Base-by-base conservation (phyloP, 2,329 filamentous ascomycete genomes). In the Trichoderma atroviride region DNA sequence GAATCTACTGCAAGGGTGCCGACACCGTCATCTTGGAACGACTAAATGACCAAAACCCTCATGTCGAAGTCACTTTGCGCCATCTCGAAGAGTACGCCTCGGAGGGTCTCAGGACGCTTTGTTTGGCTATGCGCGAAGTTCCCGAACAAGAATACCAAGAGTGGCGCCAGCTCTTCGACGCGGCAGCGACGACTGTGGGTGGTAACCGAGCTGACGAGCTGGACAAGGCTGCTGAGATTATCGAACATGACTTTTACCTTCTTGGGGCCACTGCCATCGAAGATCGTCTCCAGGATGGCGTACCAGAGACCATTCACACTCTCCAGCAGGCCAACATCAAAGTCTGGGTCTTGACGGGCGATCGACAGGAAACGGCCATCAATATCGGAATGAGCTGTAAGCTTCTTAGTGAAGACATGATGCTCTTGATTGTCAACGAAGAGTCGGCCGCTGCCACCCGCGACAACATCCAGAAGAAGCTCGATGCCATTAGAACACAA, bases 341-440 rank as follows among this genome's bases (percentile, higher is more conserved):
- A 82, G 91, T 99, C 68, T 99, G 96, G 96, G 96, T 99, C 24
- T 81, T 99, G 79, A 99, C 96, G 50, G 96, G 96, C 75, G 96
- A 99, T 83, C 89, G 96, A 75, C 96, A 99, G 81, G 96, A 99
- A 81, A 99, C 96, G 33, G 96, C 96, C 69, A 99, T 99, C 87
- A 99, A 99, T 79, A 99, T 99, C 74, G 96, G 96, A 73, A 99
- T 99, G 96, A 97, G 94, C 79, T 99, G 96, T 83, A 98, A 98
- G 82, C 87, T 99, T 61, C 93, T 99, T 71, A 97, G 94, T 74
- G 96, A 99, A 81, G 96, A 99, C 75, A 99, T 99, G 96, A 97
- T 96, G 77, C 86, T 99, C 13, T 84, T 99, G 67, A 97, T 99
- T 74, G 87, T 99, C 76, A 99, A 99, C 76, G 96, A 99, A 78